Evolutionary conservation across 1,284 basidiomycete genomes (phyloP).

Genomic region (Cutaneotrichosporon arboriforme): DNA sequence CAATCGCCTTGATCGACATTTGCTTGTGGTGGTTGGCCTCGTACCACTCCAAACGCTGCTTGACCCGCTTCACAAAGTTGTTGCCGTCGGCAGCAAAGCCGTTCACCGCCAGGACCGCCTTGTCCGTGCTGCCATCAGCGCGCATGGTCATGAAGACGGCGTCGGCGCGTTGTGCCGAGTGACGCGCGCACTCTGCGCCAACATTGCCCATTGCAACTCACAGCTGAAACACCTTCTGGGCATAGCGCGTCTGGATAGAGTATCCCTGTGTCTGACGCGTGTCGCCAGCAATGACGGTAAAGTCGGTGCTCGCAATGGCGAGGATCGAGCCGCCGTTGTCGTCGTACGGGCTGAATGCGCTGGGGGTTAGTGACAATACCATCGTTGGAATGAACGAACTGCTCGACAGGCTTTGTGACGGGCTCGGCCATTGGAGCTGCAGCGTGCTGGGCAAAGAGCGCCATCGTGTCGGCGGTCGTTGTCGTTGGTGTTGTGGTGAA

Average conservation of each 20-base stretch:
- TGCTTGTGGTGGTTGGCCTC: slow-evolving; percentile 87
- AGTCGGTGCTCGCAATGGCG: slow-evolving; percentile 85
- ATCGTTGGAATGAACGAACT: slow-evolving; percentile 24
- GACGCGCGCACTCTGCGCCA: background rate
- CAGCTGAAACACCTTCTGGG: slow-evolving; percentile 58
- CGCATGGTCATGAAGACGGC: background rate
- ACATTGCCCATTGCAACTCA: too few species aligned
- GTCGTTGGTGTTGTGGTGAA: slow-evolving; percentile 1
- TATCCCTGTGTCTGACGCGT: slow-evolving; percentile 91
- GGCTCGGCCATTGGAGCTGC: slow-evolving; percentile 11
- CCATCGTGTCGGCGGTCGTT: slow-evolving; percentile 25
- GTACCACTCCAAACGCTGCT: slow-evolving; percentile 94
- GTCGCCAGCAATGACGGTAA: slow-evolving; percentile 87
- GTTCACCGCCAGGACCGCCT: slow-evolving; percentile 84
- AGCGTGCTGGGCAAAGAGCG: slow-evolving; percentile 32
- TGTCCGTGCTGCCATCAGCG: slow-evolving; percentile 65
- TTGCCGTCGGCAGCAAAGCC: slow-evolving; percentile 93
- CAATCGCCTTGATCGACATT: slow-evolving; percentile 86
- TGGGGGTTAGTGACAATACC: slow-evolving; percentile 17
- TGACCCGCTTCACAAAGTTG: slow-evolving; percentile 90
- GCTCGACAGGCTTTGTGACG: slow-evolving; percentile 36
- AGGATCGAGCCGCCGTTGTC: slow-evolving; percentile 92
- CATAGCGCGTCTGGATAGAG: slow-evolving; percentile 90
- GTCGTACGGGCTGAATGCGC: slow-evolving; percentile 73
- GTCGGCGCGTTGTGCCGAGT: background rate